Evolutionary conservation across 495 filamentous ascomycete species (phyloP).

Genomic region (Apiosordaria backusii): DNA sequence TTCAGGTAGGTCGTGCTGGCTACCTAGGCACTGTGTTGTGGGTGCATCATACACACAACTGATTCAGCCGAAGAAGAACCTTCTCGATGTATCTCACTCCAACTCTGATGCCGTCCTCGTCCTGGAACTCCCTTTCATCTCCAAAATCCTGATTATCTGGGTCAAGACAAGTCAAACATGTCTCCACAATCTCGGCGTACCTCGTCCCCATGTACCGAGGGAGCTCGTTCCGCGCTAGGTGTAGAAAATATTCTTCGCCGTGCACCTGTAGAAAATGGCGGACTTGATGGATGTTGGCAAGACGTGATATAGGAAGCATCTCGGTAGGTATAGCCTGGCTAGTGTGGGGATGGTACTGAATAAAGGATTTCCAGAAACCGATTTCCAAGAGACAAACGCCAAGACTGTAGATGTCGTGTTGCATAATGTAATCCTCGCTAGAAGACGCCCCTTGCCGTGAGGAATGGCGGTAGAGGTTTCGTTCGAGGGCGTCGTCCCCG

Average conservation of each 20-base stretch:
- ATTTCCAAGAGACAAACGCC: conserved; percentile 60
- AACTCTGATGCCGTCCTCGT: conserved; percentile 49
- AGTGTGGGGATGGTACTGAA: conserved; percentile 21
- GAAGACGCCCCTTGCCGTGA: conserved; percentile 41
- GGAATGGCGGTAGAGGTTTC: conserved; percentile 56
- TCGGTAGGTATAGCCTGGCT: neutral
- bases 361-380: conserved; percentile 53
- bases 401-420: conserved; percentile 62
- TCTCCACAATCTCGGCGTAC: conserved; percentile 46
- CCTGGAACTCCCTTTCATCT: conserved; percentile 43
- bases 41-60: neutral
- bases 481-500: conserved; percentile 44
- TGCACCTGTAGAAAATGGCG: too few species aligned
- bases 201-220: conserved; percentile 45
- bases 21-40: too few species aligned
- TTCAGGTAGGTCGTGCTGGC: too few species aligned
- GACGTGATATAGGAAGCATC: neutral
- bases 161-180: conserved; percentile 55
- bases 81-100: conserved; percentile 51
- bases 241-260: conserved; percentile 21
- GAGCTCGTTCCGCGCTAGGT: conserved; percentile 35
- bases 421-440: conserved; percentile 47
- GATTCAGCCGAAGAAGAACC: neutral
- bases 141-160: conserved; percentile 46
- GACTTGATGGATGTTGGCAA: too few species aligned